These are phyloP conservation scores for Pseudonitzschia delicatissima DNA, from an alignment of 108 stramenopile genomes.

Conservation along the genomic window DNA sequence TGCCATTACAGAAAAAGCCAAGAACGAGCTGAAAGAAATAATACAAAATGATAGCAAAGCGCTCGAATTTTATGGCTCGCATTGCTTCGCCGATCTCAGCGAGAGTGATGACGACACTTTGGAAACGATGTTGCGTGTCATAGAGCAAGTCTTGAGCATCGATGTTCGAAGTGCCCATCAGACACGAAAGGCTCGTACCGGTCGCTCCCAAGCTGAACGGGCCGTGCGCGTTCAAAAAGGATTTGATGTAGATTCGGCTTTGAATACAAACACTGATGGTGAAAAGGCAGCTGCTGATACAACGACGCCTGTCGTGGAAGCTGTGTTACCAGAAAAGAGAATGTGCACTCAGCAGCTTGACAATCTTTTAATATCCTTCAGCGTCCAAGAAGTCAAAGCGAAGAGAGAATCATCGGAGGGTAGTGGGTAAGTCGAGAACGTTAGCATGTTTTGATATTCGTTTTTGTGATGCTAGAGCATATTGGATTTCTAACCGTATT, in stretches of 20 bases:
- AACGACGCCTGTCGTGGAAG: neutral
- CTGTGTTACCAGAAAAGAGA: neutral
- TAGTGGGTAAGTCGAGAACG: conserved; percentile 61
- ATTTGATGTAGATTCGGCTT: neutral
- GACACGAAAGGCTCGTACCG: conserved; percentile 70
- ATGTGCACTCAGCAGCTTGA: conserved; percentile 81
- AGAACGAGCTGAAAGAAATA: conserved; percentile 42
- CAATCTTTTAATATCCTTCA: conserved; percentile 65
- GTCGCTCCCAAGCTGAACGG: conserved; percentile 78
- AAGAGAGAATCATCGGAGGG: conserved; percentile 22
- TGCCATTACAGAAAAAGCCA: conserved; percentile 36
- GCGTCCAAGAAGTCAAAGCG: conserved; percentile 35
- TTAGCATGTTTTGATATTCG: conserved; percentile 47
- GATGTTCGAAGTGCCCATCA: conserved; percentile 81
- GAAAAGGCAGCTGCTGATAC: neutral
- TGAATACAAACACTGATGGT: neutral
- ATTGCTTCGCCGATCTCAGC: conserved; percentile 32
- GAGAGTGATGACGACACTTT: conserved; percentile 17
- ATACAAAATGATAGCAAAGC: conserved; percentile 27
- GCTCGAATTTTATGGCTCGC: conserved; percentile 72
- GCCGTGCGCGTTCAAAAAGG: conserved; percentile 49
- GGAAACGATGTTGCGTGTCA: conserved; percentile 33
- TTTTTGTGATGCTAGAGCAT: neutral
- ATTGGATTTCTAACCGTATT: no score
- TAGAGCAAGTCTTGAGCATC: conserved; percentile 68